Evolutionary conservation across 2,329 filamentous ascomycete genomes (phyloP), one percentile per base, ranked within the genome.

Genomic region (Chaetothyriales sp.): DNA sequence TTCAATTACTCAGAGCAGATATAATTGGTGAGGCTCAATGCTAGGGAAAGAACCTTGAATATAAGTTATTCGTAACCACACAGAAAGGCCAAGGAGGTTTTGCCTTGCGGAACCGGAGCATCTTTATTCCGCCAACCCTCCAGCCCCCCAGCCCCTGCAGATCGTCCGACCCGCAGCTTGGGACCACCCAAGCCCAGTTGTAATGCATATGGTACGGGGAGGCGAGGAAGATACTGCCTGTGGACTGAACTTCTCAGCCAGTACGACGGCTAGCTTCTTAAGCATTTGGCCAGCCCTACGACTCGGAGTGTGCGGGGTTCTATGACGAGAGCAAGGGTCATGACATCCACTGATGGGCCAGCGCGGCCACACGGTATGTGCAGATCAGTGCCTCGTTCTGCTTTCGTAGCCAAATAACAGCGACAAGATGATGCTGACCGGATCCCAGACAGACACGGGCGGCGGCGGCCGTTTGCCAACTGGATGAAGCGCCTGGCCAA

Each of bases 401-500:
- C 33, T 15, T 37, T 40, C 10, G 10, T 5, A 15, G 33, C 2
- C 10, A 13, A 33, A 8, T 5, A 40, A 15, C 9, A 40, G 33
- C 10, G 13, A 5, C 13, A 40, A 2, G 33, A 5, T 40, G 33
- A 15, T 40, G 33, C 33, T 58, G 46, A 54, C 49, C 10, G 5
- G 19, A 33, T 10, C 9, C 10, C 65, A 89, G 85, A 89, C 67
- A 79, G 81, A 60, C 75, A 82, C 64, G 78, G 78, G 61, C 85
- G 88, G 59, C 83, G 89, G 61, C 82, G 86, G 58, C 90, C 89
- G 20, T 97, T 97, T 66, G 80, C 89, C 46, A 86, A 83, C 60
- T 94, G 90, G 85, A 88, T 98, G 74, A 94, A 89, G 75, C 89
- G 89, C 64, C 79, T 97, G 52, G 83, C 89, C 56, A 90, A 84